Conservation (phyloP, 2,329 filamentous ascomycete genomes). For the Stachybotrys echinatus region DNA sequence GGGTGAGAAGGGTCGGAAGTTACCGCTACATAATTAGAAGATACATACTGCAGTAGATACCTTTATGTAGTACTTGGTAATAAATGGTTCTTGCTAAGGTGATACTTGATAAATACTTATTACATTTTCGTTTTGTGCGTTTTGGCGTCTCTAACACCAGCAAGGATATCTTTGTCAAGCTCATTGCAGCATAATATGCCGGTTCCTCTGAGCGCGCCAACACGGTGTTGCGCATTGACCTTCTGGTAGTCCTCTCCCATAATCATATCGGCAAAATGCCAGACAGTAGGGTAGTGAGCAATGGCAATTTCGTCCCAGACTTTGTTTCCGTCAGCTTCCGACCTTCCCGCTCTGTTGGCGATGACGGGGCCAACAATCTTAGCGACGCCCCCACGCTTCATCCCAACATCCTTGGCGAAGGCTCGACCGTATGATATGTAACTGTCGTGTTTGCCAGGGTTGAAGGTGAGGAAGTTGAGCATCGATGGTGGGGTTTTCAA, state of each 20-base stretch:
- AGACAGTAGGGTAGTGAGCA: constrained; percentile 58
- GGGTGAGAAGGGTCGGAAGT: too few relatives aligned
- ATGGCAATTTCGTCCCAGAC: constrained; percentile 60
- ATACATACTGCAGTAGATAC: too few relatives aligned
- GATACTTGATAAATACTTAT: too few relatives aligned
- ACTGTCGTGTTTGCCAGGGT: constrained; percentile 39
- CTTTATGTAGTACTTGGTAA: too few relatives aligned
- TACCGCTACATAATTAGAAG: too few relatives aligned
- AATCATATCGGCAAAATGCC: constrained; percentile 52
- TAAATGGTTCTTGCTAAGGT: too few relatives aligned
- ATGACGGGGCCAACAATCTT: constrained; percentile 58
- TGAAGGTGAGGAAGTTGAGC: constrained; percentile 59
- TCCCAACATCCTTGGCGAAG: constrained; percentile 43
- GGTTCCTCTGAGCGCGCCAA: not conserved
- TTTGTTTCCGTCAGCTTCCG: not conserved
- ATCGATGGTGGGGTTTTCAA: constrained; percentile 45
- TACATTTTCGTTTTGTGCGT: too few relatives aligned
- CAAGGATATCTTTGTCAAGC: not conserved
- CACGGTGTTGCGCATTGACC: not conserved
- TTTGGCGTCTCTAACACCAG: not conserved
- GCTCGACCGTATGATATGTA: constrained; percentile 56
- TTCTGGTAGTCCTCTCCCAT: not conserved
- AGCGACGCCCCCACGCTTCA: constrained; percentile 48
- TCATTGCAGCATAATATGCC: not conserved
- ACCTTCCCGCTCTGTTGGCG: constrained; percentile 17